Conservation (phyloP, 306 rosid species). For the Gynostemma pentaphyllum region DNA sequence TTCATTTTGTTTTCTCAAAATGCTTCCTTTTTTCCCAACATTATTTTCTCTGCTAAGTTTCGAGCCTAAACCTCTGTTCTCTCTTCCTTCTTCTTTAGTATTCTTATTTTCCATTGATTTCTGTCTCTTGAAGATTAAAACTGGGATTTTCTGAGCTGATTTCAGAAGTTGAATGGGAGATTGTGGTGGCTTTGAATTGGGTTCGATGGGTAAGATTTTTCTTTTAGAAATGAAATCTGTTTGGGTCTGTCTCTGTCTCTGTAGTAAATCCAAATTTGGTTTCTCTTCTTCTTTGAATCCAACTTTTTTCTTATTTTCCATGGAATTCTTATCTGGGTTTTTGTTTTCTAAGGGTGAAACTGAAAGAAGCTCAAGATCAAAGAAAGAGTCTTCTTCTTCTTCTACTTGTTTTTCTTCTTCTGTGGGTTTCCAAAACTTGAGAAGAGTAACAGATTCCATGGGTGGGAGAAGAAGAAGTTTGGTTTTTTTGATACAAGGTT, state of each 20-base stretch:
- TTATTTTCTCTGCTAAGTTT: conserved; percentile 16
- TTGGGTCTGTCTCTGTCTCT: conserved; percentile 3
- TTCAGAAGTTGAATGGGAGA: conserved; percentile 77
- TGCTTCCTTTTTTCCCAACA: conserved; percentile 28
- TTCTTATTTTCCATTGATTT: conserved; percentile 14
- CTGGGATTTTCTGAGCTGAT: conserved; percentile 68
- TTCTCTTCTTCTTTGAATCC: too few species aligned
- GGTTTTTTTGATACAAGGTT: too few species aligned
- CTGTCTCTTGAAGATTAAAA: conserved; percentile 42
- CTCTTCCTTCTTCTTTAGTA: neutral
- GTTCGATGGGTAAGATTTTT: conserved; percentile 72
- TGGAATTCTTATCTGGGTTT: neutral
- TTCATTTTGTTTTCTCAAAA: conserved; percentile 42
- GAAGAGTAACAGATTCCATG: conserved; percentile 63
- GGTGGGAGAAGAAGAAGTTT: neutral
- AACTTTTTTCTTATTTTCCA: too few species aligned
- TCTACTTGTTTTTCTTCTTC: conserved; percentile 34
- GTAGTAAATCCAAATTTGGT: neutral
- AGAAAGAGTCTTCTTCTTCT: conserved; percentile 69
- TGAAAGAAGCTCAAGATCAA: conserved; percentile 59
- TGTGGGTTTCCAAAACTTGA: conserved; percentile 61
- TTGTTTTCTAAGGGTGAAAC: conserved; percentile 15
- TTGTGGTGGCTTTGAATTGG: conserved; percentile 66
- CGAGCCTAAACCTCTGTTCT: conserved; percentile 10
- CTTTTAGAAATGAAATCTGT: conserved; percentile 60